Evolutionary conservation across 495 filamentous ascomycete genomes (phyloP).

Genomic region (Pyrenula massariospora): DNA sequence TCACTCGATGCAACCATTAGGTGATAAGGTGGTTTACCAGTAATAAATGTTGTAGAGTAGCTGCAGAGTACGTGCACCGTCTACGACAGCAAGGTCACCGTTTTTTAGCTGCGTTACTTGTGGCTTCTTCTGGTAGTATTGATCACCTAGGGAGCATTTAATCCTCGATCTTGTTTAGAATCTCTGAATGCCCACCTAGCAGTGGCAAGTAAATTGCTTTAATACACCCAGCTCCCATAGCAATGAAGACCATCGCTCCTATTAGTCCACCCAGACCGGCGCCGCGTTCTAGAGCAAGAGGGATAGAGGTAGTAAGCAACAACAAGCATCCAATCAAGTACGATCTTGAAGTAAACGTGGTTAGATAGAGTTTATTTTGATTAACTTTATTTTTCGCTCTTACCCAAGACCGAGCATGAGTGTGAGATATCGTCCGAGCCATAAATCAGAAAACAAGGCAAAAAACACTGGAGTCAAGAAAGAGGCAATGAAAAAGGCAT

Average conservation of each 20-base stretch:
- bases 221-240: slow-evolving; percentile 23
- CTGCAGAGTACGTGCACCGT: slow-evolving; percentile 48
- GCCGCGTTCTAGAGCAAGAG: neutral
- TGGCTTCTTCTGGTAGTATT: slow-evolving; percentile 36
- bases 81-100: slow-evolving; percentile 45
- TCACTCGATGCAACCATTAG: neutral
- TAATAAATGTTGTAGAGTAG: slow-evolving; percentile 56
- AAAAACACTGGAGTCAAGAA: slow-evolving; percentile 13
- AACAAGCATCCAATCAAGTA: neutral
- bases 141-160: slow-evolving; percentile 48
- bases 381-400: neutral
- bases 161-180: too few species aligned
- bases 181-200: slow-evolving; percentile 8
- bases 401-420: slow-evolving; percentile 11
- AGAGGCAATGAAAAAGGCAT: neutral
- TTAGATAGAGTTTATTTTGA: too few species aligned
- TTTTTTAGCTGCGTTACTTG: slow-evolving; percentile 27
- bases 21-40: slow-evolving; percentile 32
- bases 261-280: slow-evolving; percentile 16
- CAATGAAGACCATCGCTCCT: slow-evolving; percentile 22
- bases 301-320: neutral
- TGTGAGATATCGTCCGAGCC: slow-evolving; percentile 17
- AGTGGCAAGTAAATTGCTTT: slow-evolving; percentile 29
- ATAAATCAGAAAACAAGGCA: slow-evolving; percentile 19
- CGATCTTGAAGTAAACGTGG: neutral